Base-by-base conservation (phyloP, 768 basidiomycete genomes). In the Antrodiella citrinella region DNA sequence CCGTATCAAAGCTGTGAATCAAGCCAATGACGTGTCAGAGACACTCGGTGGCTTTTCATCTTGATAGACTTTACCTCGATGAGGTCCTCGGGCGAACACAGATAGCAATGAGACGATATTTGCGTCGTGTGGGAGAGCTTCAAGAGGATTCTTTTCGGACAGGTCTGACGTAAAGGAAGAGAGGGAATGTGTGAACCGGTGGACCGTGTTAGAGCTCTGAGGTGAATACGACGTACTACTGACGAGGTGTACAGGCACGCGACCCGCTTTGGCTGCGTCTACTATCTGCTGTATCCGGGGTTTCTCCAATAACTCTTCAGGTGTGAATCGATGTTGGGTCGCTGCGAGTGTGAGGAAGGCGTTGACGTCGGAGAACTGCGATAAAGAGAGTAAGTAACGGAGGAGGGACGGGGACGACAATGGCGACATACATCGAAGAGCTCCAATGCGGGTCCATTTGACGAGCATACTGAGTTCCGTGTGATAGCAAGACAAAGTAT, bases 311-410 rank as follows among this genome's bases (percentile, higher is more conserved):
- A 85, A 62, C 45, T 82, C 77, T n/a, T 83, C 81, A 0, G 75
- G 72, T 20, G 69, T 65, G 38, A 85, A 72, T 2, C 82, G 84
- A 59, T 90, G 86, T 42, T 82, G 70, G 3, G 86, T 90, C 4
- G 89, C 87, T 9, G 89, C 89, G 43, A 91, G 70, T 2, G 86
- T 87, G 52, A 91, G 66, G 60, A 91, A 91, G n/a, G 89, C 86
- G 61, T 91, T 91, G 10, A 91, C 84, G 61, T 91, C 89, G 15
- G 88, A 82, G 57, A 79, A 90, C 88, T 91, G 45, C 3, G 21
- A n/a, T n/a, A n/a, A n/a, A n/a, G n/a, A n/a, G n/a, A n/a, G n/a
- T n/a, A n/a, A n/a, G n/a, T n/a, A n/a, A n/a, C n/a, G n/a, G n/a
- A n/a, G n/a, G n/a, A n/a, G n/a, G n/a, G n/a, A n/a, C n/a, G n/a